phyloP scores from a whole-genome alignment of 2,329 filamentous ascomycete species.

The Corynespora cassiicola region DNA sequence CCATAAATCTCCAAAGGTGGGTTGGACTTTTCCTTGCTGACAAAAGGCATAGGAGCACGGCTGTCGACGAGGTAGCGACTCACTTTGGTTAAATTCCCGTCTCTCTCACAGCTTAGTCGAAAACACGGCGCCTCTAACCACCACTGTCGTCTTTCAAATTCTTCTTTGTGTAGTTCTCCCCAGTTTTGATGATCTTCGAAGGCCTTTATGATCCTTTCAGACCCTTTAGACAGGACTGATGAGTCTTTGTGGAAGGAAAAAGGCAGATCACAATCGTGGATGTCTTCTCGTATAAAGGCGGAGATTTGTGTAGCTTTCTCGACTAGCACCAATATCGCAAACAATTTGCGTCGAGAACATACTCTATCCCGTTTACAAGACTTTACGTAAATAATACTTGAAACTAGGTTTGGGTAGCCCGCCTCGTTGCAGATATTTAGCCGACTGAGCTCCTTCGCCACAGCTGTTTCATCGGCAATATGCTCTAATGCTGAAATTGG shows the following conservation, averaged over 20 bases:
- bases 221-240: background rate
- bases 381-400: too few relatives aligned
- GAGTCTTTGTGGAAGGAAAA: slow-evolving; percentile 1
- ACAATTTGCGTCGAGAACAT: slow-evolving; percentile 10
- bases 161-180: background rate
- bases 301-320: slow-evolving; percentile 1
- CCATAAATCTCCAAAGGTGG: background rate
- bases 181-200: slow-evolving; percentile 3
- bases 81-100: background rate
- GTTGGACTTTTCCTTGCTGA: background rate
- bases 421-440: too few relatives aligned
- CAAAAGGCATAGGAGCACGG: slow-evolving; percentile 5
- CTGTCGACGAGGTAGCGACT: background rate
- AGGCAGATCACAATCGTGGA: slow-evolving; percentile 4
- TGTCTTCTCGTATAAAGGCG: slow-evolving; percentile 3
- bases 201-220: background rate
- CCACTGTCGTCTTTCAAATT: slow-evolving; percentile 9
- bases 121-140: slow-evolving; percentile 3
- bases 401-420: too few relatives aligned
- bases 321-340: slow-evolving; percentile 5
- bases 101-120: slow-evolving; percentile 3
- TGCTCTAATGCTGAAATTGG: too few relatives aligned
- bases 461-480: too few relatives aligned
- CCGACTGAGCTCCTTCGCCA: too few relatives aligned
- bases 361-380: too few relatives aligned